Conservation (phyloP, 2,329 filamentous ascomycete species). For the Fusarium marasasianum region DNA sequence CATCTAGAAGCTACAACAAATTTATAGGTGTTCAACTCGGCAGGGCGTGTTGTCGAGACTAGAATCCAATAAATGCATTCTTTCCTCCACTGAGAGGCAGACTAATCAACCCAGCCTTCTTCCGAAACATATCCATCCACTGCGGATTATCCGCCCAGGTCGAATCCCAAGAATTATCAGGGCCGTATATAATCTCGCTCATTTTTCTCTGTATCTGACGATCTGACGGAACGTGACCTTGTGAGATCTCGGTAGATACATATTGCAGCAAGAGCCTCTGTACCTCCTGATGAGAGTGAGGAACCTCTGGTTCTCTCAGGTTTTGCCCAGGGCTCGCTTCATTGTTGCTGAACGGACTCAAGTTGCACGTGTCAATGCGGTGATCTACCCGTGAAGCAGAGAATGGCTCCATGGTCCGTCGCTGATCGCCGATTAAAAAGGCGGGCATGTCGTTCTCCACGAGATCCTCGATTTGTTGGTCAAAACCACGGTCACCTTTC, state of each 20-base stretch:
- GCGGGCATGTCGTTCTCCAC: not conserved
- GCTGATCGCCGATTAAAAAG: not conserved
- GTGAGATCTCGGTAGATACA: not conserved
- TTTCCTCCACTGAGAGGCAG: not conserved
- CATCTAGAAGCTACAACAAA: accelerated
- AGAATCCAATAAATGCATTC: not conserved
- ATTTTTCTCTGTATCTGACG: not conserved
- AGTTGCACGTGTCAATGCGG: accelerated
- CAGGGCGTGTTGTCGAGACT: accelerated
- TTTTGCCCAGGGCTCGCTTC: not conserved
- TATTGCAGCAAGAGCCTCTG: not conserved
- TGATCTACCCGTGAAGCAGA: not conserved
- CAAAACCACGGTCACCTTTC: not conserved
- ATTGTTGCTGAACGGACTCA: not conserved
- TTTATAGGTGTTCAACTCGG: too few species aligned
- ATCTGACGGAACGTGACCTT: not conserved
- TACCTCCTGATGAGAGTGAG: not conserved
- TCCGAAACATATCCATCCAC: not conserved
- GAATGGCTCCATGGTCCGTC: not conserved
- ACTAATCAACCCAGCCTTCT: not conserved
- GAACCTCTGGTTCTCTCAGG: accelerated
- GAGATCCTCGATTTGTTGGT: accelerated
- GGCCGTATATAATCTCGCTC: not conserved
- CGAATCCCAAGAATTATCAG: not conserved
- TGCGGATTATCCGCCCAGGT: not conserved